Percentiles rank a stretch among this genome's conserved stretches.
Conservation (phyloP, 2,329 filamentous ascomycete genomes). For the Claviceps sp. region DNA sequence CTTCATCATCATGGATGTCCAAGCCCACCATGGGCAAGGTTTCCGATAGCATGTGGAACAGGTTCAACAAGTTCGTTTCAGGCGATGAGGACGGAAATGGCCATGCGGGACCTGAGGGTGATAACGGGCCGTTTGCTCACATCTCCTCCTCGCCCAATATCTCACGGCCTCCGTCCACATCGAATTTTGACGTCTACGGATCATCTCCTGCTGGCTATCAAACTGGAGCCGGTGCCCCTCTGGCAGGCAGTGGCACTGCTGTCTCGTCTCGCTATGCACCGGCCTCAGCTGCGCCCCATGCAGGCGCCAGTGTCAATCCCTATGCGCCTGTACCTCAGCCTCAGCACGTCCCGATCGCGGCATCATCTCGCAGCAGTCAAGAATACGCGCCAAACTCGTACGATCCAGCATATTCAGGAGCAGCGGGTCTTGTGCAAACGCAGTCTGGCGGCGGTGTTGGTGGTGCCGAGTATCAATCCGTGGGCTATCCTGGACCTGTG, state of each 20-base stretch:
- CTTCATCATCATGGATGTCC: conserved; percentile 75
- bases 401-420: conserved; percentile 18
- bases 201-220: conserved; percentile 17
- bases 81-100: conserved; percentile 84
- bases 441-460: conserved; percentile 5
- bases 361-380: neutral
- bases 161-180: conserved; percentile 58
- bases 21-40: conserved; percentile 95
- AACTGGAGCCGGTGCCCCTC: conserved; percentile 17
- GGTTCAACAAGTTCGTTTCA: conserved; percentile 91
- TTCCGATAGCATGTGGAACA: conserved; percentile 76
- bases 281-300: conserved; percentile 5
- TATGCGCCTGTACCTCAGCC: conserved; percentile 27
- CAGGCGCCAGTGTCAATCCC: conserved; percentile 12
- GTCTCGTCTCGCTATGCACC: conserved; percentile 27
- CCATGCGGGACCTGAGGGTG: conserved; percentile 42
- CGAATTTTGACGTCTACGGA: conserved; percentile 63
- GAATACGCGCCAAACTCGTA: conserved; percentile 18
- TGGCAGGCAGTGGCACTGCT: conserved; percentile 17
- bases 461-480: conserved; percentile 8
- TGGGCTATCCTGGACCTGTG: conserved; percentile 5
- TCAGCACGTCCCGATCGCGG: neutral
- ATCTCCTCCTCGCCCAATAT: conserved; percentile 63
- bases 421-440: conserved; percentile 4
- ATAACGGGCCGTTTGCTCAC: conserved; percentile 69